Evolutionary conservation across 2,329 filamentous ascomycete species (phyloP).

Genomic region (Teratosphaeria gauchensis): DNA sequence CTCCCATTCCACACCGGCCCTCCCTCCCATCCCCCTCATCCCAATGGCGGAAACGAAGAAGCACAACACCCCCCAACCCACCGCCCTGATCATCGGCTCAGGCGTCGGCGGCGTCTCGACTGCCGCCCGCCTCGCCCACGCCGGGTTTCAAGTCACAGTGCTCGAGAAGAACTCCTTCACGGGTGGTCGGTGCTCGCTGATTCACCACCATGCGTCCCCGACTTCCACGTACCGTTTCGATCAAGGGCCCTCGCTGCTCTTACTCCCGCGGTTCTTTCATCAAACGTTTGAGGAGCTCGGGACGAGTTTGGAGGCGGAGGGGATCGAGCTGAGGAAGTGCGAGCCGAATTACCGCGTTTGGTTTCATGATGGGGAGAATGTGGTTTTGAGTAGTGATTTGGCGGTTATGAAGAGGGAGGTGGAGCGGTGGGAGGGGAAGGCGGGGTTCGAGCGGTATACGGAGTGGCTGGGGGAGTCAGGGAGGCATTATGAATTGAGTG

Average conservation of each 20-base stretch:
- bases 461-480: constrained; percentile 58
- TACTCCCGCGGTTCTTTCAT: constrained; percentile 61
- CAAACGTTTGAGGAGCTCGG: constrained; percentile 60
- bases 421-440: constrained; percentile 62
- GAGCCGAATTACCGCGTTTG: constrained; percentile 67
- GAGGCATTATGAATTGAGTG: constrained; percentile 58
- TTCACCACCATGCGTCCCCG: constrained; percentile 24
- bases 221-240: constrained; percentile 52
- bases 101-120: constrained; percentile 64
- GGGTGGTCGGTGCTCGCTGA: constrained; percentile 60
- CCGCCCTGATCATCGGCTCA: constrained; percentile 50
- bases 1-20: neutral
- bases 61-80: constrained; percentile 35
- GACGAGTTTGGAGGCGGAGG: constrained; percentile 55
- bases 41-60: neutral
- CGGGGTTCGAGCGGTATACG: constrained; percentile 61
- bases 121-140: constrained; percentile 58
- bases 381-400: constrained; percentile 58
- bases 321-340: constrained; percentile 60
- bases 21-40: neutral
- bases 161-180: constrained; percentile 69
- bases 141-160: constrained; percentile 62
- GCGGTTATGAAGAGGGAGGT: constrained; percentile 62
- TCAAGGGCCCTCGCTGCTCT: constrained; percentile 63
- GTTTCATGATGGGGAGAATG: constrained; percentile 57